Evolutionary conservation across 768 basidiomycete species (phyloP).

Genomic region (Inosperma sp.): DNA sequence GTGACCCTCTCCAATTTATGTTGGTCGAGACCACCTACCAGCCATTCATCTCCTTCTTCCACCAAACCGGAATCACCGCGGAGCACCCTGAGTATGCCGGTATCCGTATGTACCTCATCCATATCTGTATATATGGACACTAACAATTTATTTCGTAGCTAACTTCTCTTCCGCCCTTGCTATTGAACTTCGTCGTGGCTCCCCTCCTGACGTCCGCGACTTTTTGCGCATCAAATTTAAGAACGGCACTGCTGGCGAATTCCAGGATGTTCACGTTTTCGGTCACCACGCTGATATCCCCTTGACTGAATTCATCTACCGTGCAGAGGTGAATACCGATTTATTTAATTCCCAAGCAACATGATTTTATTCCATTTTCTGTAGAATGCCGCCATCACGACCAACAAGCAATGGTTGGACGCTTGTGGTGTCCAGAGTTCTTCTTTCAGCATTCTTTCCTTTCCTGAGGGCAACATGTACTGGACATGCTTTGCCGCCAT

Average conservation of each 20-base stretch:
- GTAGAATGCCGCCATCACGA: slow-evolving; percentile 49
- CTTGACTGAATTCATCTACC: slow-evolving; percentile 81
- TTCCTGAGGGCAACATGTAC: slow-evolving; percentile 26
- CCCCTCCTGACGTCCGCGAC: slow-evolving; percentile 70
- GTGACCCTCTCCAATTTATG: slow-evolving; percentile 74
- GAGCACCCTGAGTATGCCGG: slow-evolving; percentile 55
- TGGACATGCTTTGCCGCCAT: slow-evolving; percentile 37
- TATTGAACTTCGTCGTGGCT: slow-evolving; percentile 74
- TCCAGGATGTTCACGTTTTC: slow-evolving; percentile 68
- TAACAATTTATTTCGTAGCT: slow-evolving; percentile 41
- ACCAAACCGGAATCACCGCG: slow-evolving; percentile 60
- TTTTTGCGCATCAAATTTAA: slow-evolving; percentile 83
- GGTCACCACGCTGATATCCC: slow-evolving; percentile 73
- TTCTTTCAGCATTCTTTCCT: slow-evolving; percentile 24
- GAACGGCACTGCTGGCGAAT: slow-evolving; percentile 67
- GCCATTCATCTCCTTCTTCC: slow-evolving; percentile 86
- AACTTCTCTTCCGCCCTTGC: slow-evolving; percentile 69
- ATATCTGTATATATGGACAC: neutral
- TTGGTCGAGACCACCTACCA: slow-evolving; percentile 82
- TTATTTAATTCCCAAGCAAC: neutral
- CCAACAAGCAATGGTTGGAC: slow-evolving; percentile 52
- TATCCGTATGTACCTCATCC: slow-evolving; percentile 50
- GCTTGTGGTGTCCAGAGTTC: slow-evolving; percentile 35
- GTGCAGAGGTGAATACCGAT: slow-evolving; percentile 55
- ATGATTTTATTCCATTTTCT: neutral